phyloP scores from a whole-genome alignment of 768 basidiomycete genomes.

The Pleurotus eryngii region DNA sequence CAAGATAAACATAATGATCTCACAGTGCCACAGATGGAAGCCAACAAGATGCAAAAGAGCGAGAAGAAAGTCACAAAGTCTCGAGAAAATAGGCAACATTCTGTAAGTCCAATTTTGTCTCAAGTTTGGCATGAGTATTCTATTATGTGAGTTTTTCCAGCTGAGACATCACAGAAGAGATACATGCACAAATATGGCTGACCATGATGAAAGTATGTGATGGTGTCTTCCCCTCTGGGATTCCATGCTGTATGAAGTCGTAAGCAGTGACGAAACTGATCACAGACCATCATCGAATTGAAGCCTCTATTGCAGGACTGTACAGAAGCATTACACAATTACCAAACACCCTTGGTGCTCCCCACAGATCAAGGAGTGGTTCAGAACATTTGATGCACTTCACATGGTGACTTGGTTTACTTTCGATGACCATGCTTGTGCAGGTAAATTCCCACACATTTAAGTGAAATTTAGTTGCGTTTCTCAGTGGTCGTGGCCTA shows the following conservation, averaged over 20 bases:
- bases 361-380: neutral
- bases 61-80: no score
- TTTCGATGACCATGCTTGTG: neutral
- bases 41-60: no score
- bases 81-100: no score
- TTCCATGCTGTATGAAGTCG: neutral
- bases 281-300: neutral
- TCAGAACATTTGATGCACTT: conserved; percentile 8
- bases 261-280: neutral
- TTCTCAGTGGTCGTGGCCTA: neutral
- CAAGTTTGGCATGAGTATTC: no score
- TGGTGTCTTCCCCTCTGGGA: neutral
- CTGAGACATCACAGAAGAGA: neutral
- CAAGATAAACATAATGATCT: neutral
- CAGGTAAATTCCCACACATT: conserved; percentile 9
- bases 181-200: neutral
- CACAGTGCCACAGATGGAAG: no score
- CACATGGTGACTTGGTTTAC: conserved; percentile 8
- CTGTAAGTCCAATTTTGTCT: no score
- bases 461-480: neutral
- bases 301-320: no score
- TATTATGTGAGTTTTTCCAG: neutral
- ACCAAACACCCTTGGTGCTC: conserved; percentile 8
- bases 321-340: neutral
- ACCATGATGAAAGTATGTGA: neutral